phyloP scores from a whole-genome alignment of 2,329 filamentous ascomycete species.

The Cladophialophora chaetospira region DNA sequence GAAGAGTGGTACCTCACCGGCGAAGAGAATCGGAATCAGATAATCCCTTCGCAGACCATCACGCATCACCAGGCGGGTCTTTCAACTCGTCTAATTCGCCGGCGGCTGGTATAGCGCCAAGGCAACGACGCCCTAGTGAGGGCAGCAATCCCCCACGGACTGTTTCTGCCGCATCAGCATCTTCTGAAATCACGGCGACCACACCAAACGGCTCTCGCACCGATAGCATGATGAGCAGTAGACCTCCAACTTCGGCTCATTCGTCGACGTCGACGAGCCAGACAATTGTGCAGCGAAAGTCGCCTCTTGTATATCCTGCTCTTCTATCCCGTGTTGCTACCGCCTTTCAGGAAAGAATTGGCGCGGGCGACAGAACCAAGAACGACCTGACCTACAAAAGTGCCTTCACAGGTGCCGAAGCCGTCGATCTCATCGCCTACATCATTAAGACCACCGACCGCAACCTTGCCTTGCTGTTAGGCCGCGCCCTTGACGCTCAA shows the following conservation, averaged over 20 bases:
- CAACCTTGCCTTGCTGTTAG: constrained; percentile 87
- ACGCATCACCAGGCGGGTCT: constrained; percentile 24
- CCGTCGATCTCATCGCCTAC: constrained; percentile 91
- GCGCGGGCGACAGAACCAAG: constrained; percentile 85
- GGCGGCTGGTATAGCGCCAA: constrained; percentile 34
- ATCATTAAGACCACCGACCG: constrained; percentile 97
- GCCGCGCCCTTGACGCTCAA: constrained; percentile 90
- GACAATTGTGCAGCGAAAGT: constrained; percentile 65
- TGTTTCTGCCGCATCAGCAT: constrained; percentile 61
- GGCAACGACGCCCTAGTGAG: constrained; percentile 47
- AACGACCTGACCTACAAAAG: constrained; percentile 97
- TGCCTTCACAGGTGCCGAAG: constrained; percentile 92
- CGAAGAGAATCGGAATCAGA: constrained; percentile 59
- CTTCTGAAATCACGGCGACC: constrained; percentile 48
- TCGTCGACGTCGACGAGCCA: constrained; percentile 56
- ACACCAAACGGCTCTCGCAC: constrained; percentile 61
- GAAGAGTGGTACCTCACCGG: constrained; percentile 82
- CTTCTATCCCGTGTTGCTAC: constrained; percentile 90
- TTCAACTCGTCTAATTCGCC: constrained; percentile 31
- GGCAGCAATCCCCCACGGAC: constrained; percentile 58
- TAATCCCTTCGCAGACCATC: constrained; percentile 33
- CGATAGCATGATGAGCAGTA: constrained; percentile 58
- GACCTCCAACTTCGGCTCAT: constrained; percentile 59
- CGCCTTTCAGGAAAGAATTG: constrained; percentile 86
- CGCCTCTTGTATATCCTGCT: constrained; percentile 90